Evolutionary conservation across 2,329 filamentous ascomycete genomes (phyloP).

Genomic region (Fusarium falciforme): DNA sequence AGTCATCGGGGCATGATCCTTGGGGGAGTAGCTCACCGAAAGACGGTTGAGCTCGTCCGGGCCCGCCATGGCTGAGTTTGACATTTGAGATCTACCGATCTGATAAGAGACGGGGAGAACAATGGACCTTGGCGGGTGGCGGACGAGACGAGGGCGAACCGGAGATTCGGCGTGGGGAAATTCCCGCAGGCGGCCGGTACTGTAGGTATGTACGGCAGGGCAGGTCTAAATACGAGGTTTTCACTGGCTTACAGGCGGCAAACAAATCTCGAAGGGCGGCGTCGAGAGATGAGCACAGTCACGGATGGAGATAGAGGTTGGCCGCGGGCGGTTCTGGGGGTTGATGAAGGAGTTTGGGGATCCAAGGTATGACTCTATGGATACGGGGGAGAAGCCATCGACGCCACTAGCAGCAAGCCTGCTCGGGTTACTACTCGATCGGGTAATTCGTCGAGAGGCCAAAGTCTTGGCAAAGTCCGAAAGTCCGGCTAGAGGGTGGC

Average conservation of each 20-base stretch:
- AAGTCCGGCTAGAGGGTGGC: not conserved
- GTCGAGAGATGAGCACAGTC: slow-evolving; percentile 9
- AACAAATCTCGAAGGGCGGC: not conserved
- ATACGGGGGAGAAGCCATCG: not conserved
- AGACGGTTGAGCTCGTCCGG: slow-evolving; percentile 41
- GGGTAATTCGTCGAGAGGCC: slow-evolving; percentile 16
- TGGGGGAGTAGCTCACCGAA: slow-evolving; percentile 27
- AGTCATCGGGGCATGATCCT: not conserved
- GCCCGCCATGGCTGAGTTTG: slow-evolving; percentile 4
- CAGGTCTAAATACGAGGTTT: slow-evolving; percentile 2
- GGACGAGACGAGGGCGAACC: not conserved
- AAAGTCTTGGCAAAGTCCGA: slow-evolving; percentile 11
- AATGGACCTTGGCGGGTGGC: not conserved
- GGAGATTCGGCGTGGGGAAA: slow-evolving; percentile 28
- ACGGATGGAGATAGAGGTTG: not conserved
- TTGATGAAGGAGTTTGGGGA: slow-evolving; percentile 15
- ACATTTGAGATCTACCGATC: slow-evolving; percentile 13
- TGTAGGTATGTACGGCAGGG: slow-evolving; percentile 1
- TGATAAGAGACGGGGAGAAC: not conserved
- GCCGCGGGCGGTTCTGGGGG: not conserved
- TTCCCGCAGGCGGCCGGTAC: slow-evolving; percentile 1
- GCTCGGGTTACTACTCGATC: not conserved
- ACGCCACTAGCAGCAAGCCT: not conserved
- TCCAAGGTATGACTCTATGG: not conserved
- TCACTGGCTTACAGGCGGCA: not conserved